These are phyloP conservation scores for Clonostachys rhizophaga DNA, from an alignment of 2,329 filamentous ascomycete genomes.

Conservation along the genomic window DNA sequence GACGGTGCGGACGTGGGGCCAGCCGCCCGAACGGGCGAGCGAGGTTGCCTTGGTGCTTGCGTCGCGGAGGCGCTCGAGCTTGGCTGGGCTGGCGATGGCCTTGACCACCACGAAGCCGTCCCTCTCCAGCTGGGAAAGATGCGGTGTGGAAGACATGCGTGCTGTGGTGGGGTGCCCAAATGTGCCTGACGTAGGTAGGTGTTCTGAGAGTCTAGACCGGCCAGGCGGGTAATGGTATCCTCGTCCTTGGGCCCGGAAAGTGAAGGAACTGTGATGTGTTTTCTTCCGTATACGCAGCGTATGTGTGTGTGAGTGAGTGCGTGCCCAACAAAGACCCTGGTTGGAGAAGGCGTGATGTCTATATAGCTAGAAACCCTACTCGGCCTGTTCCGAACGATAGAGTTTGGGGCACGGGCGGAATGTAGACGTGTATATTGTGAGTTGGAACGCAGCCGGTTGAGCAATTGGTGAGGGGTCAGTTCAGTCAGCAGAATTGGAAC, in stretches of 20 bases:
- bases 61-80: constrained; percentile 54
- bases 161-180: not conserved
- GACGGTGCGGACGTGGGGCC: constrained; percentile 79
- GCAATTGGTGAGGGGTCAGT: too few species aligned
- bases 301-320: not conserved
- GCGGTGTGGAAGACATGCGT: constrained; percentile 2
- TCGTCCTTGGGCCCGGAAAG: too few species aligned
- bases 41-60: constrained; percentile 53
- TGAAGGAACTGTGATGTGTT: too few species aligned
- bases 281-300: not conserved
- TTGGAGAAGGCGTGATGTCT: too few species aligned
- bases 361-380: too few species aligned
- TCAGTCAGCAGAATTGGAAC: too few species aligned
- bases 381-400: too few species aligned
- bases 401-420: too few species aligned
- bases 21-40: constrained; percentile 63
- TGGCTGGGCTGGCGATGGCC: constrained; percentile 50
- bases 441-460: too few species aligned
- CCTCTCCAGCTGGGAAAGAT: constrained; percentile 47
- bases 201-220: not conserved
- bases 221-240: not conserved
- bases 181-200: not conserved
- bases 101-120: constrained; percentile 76
- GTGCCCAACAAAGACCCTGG: not conserved
- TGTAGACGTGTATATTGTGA: too few species aligned